Evolutionary conservation across 2,329 filamentous ascomycete species (phyloP).

Genomic region (Fusarium sp.): DNA sequence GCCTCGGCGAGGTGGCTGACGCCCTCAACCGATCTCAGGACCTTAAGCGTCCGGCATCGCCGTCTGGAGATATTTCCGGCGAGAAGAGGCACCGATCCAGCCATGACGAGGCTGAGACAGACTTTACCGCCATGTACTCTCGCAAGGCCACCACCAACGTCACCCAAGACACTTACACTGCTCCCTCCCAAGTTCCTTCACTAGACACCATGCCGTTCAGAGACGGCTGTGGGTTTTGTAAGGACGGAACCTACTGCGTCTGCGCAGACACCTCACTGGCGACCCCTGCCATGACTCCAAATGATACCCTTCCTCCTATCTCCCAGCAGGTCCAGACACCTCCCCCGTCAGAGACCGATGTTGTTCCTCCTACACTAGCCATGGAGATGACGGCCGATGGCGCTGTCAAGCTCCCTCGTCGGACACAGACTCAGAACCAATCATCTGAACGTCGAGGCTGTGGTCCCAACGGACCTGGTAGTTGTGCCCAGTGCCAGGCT

Average conservation of each 20-base stretch:
- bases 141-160: constrained; percentile 49
- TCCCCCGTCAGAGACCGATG: constrained; percentile 67
- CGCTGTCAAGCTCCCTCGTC: constrained; percentile 65
- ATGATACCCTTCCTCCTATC: constrained; percentile 53
- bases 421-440: constrained; percentile 46
- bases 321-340: constrained; percentile 63
- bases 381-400: constrained; percentile 67
- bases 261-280: constrained; percentile 69
- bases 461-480: constrained; percentile 75
- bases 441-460: constrained; percentile 53
- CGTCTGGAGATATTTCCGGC: constrained; percentile 51
- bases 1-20: constrained; percentile 67
- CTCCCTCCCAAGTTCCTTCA: constrained; percentile 50
- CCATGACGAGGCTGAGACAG: constrained; percentile 70
- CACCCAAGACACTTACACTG: constrained; percentile 38
- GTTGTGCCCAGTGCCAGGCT: constrained; percentile 77
- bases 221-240: constrained; percentile 83
- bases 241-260: constrained; percentile 81
- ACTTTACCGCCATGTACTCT: constrained; percentile 74
- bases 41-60: constrained; percentile 61
- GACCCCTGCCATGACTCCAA: constrained; percentile 51
- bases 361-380: constrained; percentile 59
- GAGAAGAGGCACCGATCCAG: constrained; percentile 64
- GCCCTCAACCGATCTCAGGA: constrained; percentile 48
- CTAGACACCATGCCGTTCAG: constrained; percentile 56